Conservation (phyloP, 495 filamentous ascomycete species). For the Neurospora sp. region DNA sequence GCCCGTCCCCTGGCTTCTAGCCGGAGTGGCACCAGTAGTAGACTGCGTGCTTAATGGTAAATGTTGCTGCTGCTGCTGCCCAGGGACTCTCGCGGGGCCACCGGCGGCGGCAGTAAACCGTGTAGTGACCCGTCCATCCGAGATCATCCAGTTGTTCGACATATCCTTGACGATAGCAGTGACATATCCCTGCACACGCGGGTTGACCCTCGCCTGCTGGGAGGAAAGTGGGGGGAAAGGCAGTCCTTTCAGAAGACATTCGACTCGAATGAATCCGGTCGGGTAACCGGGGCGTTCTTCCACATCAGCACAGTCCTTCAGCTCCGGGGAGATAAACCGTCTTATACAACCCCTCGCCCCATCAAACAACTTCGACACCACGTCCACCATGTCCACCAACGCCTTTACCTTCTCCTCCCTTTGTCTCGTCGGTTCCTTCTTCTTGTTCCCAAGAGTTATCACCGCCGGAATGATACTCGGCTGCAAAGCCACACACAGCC, state of each 20-base stretch:
- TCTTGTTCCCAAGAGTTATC: background rate
- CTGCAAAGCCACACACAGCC: background rate
- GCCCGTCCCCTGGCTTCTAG: slow-evolving; percentile 15
- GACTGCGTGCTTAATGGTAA: slow-evolving; percentile 12
- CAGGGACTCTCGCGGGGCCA: background rate
- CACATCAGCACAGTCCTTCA: background rate
- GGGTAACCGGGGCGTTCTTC: background rate
- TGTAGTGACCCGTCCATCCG: slow-evolving; percentile 16
- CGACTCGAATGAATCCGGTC: background rate
- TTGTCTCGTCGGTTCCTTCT: background rate
- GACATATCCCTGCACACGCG: slow-evolving; percentile 21
- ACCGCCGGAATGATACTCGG: background rate
- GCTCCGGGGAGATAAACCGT: background rate
- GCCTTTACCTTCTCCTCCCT: background rate
- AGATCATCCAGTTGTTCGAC: slow-evolving; percentile 26
- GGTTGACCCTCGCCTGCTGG: background rate
- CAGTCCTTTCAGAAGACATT: background rate
- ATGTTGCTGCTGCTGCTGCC: slow-evolving; percentile 5
- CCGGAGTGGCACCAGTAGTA: background rate
- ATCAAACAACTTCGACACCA: background rate
- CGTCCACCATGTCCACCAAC: background rate
- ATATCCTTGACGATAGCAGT: slow-evolving; percentile 28
- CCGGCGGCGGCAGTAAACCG: background rate
- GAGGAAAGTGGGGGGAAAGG: background rate
- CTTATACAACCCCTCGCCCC: background rate